A percentile compares a stretch with the other conserved stretches of the same genome.
phyloP scores from a whole-genome alignment of 148 eudicot species.

The Rhododendron henanense region DNA sequence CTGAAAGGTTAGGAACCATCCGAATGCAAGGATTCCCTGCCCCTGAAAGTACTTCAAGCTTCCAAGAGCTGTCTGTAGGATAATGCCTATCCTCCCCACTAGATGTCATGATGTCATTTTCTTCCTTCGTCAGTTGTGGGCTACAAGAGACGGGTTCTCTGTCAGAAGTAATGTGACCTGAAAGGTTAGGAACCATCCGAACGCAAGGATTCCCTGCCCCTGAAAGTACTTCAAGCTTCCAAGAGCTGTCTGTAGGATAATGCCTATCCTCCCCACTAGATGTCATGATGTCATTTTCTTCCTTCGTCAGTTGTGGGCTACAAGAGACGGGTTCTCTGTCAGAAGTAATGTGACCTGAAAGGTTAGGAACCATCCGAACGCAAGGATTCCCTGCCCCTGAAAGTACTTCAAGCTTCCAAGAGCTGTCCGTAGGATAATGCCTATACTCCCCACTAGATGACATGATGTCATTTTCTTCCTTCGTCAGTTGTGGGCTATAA shows the following conservation, averaged over 20 bases:
- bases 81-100: slow-evolving; percentile 14
- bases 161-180: background rate
- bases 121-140: background rate
- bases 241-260: slow-evolving; percentile 4
- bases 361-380: slow-evolving; percentile 11
- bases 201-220: slow-evolving; percentile 10
- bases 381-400: slow-evolving; percentile 11
- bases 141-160: slow-evolving; percentile 3
- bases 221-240: slow-evolving; percentile 5
- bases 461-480: slow-evolving; percentile 12
- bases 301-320: background rate
- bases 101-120: slow-evolving; percentile 16
- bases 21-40: slow-evolving; percentile 12
- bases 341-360: background rate
- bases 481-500: background rate
- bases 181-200: background rate
- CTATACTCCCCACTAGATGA: slow-evolving; percentile 21
- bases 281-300: slow-evolving; percentile 16
- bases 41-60: slow-evolving; percentile 7
- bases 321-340: background rate
- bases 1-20: slow-evolving; percentile 4
- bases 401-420: slow-evolving; percentile 8
- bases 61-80: slow-evolving; percentile 13
- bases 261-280: slow-evolving; percentile 13
- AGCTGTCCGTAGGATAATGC: slow-evolving; percentile 9